These are phyloP conservation scores for Diaporthe vexans DNA, from an alignment of 2,329 filamentous ascomycete genomes.

Conservation along the genomic window DNA sequence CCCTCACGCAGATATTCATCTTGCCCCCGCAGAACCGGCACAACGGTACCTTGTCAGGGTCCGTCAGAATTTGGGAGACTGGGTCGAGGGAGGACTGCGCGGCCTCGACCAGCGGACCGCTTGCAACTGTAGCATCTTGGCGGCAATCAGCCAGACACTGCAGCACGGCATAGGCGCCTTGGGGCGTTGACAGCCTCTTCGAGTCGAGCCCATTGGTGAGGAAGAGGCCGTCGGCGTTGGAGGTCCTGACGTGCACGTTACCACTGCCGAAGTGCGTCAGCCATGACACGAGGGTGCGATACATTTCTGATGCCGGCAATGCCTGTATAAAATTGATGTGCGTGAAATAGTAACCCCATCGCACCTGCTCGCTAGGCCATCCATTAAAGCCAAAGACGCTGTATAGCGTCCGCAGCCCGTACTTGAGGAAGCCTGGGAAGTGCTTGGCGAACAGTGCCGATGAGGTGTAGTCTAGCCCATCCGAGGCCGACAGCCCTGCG, in stretches of 20 bases:
- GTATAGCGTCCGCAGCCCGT: conserved; percentile 50
- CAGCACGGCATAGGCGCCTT: conserved; percentile 50
- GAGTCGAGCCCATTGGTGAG: conserved; percentile 47
- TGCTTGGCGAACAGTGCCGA: conserved; percentile 48
- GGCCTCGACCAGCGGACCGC: conserved; percentile 5
- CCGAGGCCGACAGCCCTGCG: neutral
- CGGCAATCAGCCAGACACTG: conserved; percentile 19
- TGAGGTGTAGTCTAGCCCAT: conserved; percentile 45
- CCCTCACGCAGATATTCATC: conserved; percentile 44
- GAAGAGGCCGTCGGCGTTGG: conserved; percentile 52
- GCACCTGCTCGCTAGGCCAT: conserved; percentile 48
- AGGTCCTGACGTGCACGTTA: conserved; percentile 48
- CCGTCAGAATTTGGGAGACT: conserved; percentile 44
- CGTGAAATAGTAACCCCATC: conserved; percentile 44
- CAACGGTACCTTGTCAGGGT: conserved; percentile 40
- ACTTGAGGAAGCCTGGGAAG: conserved; percentile 49
- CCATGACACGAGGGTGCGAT: conserved; percentile 38
- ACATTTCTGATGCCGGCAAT: neutral
- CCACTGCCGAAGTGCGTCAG: conserved; percentile 29
- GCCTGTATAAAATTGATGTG: neutral
- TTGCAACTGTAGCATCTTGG: neutral
- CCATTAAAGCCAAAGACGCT: conserved; percentile 50
- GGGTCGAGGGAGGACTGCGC: conserved; percentile 1
- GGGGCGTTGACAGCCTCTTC: conserved; percentile 49
- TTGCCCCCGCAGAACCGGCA: conserved; percentile 43